A percentile compares a stretch with the other conserved stretches of the same genome.
phyloP scores from a whole-genome alignment of 2,329 filamentous ascomycete genomes.

The Alternaria brassicicola region DNA sequence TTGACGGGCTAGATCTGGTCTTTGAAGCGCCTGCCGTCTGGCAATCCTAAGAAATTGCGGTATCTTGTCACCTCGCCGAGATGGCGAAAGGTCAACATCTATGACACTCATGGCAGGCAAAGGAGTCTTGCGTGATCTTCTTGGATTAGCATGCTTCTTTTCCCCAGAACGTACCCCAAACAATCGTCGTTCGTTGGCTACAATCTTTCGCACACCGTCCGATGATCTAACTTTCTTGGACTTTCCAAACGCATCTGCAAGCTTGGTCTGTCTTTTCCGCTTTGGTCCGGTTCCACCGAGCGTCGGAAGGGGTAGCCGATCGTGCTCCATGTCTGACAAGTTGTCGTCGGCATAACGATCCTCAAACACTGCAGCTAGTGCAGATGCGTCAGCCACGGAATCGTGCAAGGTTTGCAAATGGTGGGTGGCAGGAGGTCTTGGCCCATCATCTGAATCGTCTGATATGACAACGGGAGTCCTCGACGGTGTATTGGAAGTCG shows the following conservation, averaged over 20 bases:
- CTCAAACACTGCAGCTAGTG: constrained; percentile 34
- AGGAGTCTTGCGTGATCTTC: constrained; percentile 14
- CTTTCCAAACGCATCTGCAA: constrained; percentile 44
- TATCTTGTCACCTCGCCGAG: constrained; percentile 37
- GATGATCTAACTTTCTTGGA: constrained; percentile 24
- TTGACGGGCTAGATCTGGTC: constrained; percentile 57
- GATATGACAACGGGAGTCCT: constrained; percentile 39
- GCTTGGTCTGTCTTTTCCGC: constrained; percentile 47
- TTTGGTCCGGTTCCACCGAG: constrained; percentile 28
- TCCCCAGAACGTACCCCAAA: neutral
- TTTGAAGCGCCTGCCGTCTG: constrained; percentile 57
- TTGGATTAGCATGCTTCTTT: constrained; percentile 17
- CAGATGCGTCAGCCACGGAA: constrained; percentile 23
- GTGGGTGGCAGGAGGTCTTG: constrained; percentile 4
- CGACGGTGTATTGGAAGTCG: constrained; percentile 8
- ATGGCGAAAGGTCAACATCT: constrained; percentile 53
- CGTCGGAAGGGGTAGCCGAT: constrained; percentile 50
- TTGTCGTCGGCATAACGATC: constrained; percentile 34
- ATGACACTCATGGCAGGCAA: constrained; percentile 56
- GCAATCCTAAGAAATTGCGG: constrained; percentile 64
- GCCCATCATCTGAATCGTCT: constrained; percentile 44
- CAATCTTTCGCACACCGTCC: neutral
- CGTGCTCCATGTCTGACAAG: constrained; percentile 53
- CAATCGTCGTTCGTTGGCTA: neutral
- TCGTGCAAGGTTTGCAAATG: constrained; percentile 23